Evolutionary conservation across 1,284 basidiomycete genomes (phyloP).

Genomic region (Cutaneotrichosporon sp.): DNA sequence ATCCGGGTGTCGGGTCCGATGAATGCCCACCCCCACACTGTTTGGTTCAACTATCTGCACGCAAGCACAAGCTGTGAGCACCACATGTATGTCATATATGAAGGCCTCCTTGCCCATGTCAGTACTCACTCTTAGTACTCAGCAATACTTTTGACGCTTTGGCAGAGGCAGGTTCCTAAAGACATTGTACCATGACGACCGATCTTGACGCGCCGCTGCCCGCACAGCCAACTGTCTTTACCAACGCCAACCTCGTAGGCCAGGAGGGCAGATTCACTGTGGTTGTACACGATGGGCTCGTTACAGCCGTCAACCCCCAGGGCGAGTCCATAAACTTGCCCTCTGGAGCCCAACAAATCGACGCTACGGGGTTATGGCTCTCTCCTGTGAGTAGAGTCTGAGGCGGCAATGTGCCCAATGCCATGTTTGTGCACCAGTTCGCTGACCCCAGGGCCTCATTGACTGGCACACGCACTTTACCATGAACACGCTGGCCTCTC

Average conservation of each 20-base stretch:
- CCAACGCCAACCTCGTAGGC: slow-evolving; percentile 25
- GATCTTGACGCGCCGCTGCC: neutral
- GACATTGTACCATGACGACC: neutral
- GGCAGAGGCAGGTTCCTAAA: too few species aligned
- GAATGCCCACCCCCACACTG: too few species aligned
- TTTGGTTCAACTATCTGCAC: too few species aligned
- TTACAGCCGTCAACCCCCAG: slow-evolving; percentile 8
- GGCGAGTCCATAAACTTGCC: too few species aligned
- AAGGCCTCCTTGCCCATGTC: too few species aligned
- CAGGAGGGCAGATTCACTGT: slow-evolving; percentile 15
- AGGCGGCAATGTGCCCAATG: too few species aligned
- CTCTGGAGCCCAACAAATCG: neutral
- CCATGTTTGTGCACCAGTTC: neutral
- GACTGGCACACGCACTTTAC: slow-evolving; percentile 36
- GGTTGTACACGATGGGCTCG: slow-evolving; percentile 12
- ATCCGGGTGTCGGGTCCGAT: too few species aligned
- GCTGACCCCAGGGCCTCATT: slow-evolving; percentile 19
- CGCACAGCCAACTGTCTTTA: slow-evolving; percentile 8
- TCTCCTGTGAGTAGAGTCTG: slow-evolving; percentile 6
- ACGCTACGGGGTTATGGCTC: slow-evolving; percentile 11
- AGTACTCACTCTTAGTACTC: too few species aligned
- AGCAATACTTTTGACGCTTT: too few species aligned
- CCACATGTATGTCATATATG: too few species aligned
- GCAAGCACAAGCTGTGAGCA: too few species aligned
- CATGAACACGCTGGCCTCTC: slow-evolving; percentile 23